Evolutionary conservation across 345 rosid genomes (phyloP).

Genomic region (Combretum micranthum): DNA sequence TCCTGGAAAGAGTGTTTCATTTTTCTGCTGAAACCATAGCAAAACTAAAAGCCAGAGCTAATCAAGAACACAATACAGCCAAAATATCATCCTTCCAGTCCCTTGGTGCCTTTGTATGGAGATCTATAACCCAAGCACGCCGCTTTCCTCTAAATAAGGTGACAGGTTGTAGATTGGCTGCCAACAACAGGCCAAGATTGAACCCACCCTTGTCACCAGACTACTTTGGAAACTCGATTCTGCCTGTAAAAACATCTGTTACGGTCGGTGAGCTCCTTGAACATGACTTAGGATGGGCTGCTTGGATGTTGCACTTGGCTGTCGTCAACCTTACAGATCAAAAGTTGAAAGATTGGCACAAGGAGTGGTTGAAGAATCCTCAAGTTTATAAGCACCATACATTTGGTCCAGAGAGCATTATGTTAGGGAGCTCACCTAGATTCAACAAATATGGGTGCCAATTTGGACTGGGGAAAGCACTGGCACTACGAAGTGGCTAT

Average conservation of each 20-base stretch:
- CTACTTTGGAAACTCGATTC: constrained; percentile 61
- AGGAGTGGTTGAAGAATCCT: constrained; percentile 44
- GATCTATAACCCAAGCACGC: constrained; percentile 44
- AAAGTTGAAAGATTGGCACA: constrained; percentile 22
- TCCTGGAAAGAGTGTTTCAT: constrained; percentile 52
- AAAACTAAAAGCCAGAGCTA: constrained; percentile 43
- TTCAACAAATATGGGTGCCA: constrained; percentile 69
- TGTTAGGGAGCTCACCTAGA: constrained; percentile 84
- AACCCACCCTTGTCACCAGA: constrained; percentile 33
- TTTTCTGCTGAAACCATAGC: constrained; percentile 51
- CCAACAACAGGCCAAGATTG: constrained; percentile 47
- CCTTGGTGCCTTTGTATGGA: constrained; percentile 57
- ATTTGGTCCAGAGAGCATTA: constrained; percentile 49
- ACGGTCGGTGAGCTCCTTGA: constrained; percentile 50
- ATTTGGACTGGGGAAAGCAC: constrained; percentile 75
- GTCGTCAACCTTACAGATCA: constrained; percentile 37
- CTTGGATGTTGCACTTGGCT: constrained; percentile 43
- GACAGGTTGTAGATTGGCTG: constrained; percentile 47
- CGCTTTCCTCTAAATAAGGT: constrained; percentile 22
- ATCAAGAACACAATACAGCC: constrained; percentile 29
- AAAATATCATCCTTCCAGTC: constrained; percentile 72
- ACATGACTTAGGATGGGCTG: constrained; percentile 56
- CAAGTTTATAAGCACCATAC: constrained; percentile 28
- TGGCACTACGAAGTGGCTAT: constrained; percentile 63
- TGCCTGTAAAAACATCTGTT: constrained; percentile 25